These are phyloP conservation scores for Gloeophyllum trabeum DNA, from an alignment of 768 basidiomycete genomes.

Conservation along the genomic window DNA sequence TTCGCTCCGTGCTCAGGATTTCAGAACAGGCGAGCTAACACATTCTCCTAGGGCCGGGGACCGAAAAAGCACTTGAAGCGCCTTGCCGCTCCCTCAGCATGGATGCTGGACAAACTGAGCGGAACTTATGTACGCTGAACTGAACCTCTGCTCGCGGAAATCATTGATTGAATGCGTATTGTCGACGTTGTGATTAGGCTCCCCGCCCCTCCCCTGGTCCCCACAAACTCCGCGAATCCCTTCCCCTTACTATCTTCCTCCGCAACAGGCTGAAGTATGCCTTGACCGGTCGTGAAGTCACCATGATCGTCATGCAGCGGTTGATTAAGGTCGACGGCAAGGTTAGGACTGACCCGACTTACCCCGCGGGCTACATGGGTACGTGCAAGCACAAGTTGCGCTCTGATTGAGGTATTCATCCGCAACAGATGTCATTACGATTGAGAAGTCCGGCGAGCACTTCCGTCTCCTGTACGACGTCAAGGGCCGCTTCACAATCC, in stretches of 20 bases:
- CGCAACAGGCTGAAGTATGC: constrained; percentile 99
- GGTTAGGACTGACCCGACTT: constrained; percentile 95
- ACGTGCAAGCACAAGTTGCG: constrained; percentile 16
- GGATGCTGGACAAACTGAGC: constrained; percentile 99
- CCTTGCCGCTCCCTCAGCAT: constrained; percentile 92
- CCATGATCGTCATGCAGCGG: constrained; percentile 89
- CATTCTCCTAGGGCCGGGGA: constrained; percentile 72
- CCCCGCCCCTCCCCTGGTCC: constrained; percentile 97
- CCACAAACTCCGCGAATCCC: constrained; percentile 97
- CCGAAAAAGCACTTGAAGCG: constrained; percentile 99
- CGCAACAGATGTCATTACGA: constrained; percentile 77
- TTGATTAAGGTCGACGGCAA: constrained; percentile 98
- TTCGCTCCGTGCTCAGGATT: constrained; percentile 5
- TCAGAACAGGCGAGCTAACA: constrained; percentile 9
- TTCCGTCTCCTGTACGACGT: constrained; percentile 99
- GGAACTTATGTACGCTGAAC: constrained; percentile 81
- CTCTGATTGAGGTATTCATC: constrained; percentile 2
- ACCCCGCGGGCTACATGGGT: constrained; percentile 98
- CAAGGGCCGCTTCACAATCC: constrained; percentile 99
- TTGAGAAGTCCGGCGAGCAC: constrained; percentile 98
- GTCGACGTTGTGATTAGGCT: constrained; percentile 52
- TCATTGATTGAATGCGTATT: background rate
- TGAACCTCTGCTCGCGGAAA: background rate
- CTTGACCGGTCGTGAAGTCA: constrained; percentile 92
- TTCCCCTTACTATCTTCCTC: constrained; percentile 94